Evolutionary conservation across 225 moss, liverwort and hornwort species (phyloP).

Genomic region (Ulota crispa): DNA sequence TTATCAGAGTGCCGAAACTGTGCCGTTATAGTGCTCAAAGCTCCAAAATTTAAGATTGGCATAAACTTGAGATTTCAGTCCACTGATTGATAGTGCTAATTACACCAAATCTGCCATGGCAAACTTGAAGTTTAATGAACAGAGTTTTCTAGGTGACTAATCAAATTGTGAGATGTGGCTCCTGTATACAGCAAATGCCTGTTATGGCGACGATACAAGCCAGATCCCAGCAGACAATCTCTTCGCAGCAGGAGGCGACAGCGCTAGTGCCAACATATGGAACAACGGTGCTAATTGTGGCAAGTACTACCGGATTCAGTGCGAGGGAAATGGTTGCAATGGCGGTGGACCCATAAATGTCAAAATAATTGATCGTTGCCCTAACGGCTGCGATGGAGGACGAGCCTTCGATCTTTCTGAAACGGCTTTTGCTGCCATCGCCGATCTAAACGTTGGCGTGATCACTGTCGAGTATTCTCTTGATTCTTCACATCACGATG

Average conservation of each 20-base stretch:
- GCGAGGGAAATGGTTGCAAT: conserved; percentile 41
- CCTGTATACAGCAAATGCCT: not conserved
- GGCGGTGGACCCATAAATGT: conserved; percentile 17
- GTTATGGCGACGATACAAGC: conserved; percentile 25
- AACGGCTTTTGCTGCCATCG: not conserved
- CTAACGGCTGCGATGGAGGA: conserved; percentile 27
- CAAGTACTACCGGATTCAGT: conserved; percentile 10
- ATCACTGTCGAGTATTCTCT: not conserved
- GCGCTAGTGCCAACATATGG: conserved; percentile 31
- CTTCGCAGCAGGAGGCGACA: conserved; percentile 50
- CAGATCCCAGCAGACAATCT: not conserved
- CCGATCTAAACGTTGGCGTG: conserved; percentile 14
- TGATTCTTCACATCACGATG: not conserved
- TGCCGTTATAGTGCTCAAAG: not conserved
- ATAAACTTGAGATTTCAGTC: not conserved
- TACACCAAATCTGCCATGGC: not conserved
- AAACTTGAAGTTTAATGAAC: not conserved
- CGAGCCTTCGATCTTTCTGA: conserved; percentile 52
- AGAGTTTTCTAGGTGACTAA: not conserved
- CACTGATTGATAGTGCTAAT: not conserved
- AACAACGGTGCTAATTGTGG: conserved; percentile 28
- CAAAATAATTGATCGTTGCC: conserved; percentile 38
- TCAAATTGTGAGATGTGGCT: not conserved
- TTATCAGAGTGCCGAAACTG: not conserved
- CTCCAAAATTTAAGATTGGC: not conserved